Percentiles rank a stretch among this genome's conserved stretches.
Conservation (phyloP, 345 rosid genomes). For the Populus deltoides region DNA sequence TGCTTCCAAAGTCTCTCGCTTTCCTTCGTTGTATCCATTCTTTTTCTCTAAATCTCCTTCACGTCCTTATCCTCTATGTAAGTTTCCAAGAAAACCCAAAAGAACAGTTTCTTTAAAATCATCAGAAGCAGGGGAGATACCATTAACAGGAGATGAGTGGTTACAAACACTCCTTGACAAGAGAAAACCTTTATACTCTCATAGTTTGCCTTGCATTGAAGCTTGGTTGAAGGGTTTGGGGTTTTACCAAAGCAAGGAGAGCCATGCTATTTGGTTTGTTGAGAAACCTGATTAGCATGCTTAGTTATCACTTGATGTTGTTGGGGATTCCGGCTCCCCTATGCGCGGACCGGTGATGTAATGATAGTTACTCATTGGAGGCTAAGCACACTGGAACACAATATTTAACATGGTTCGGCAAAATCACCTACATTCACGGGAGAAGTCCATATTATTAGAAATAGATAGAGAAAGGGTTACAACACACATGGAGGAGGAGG, state of each 20-base stretch:
- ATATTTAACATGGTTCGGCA: too few relatives aligned
- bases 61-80: constrained; percentile 1
- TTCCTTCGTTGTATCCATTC: constrained; percentile 16
- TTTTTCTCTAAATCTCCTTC: constrained; percentile 19
- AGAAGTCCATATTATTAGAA: too few relatives aligned
- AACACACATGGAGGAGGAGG: too few relatives aligned
- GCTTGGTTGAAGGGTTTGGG: constrained; percentile 78
- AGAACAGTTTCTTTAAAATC: constrained; percentile 45
- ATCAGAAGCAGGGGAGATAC: constrained; percentile 55
- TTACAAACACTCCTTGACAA: constrained; percentile 72
- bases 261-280: constrained; percentile 72
- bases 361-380: too few relatives aligned
- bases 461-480: too few relatives aligned
- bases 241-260: constrained; percentile 68
- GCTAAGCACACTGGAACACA: too few relatives aligned
- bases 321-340: too few relatives aligned
- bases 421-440: too few relatives aligned
- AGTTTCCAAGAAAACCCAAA: constrained; percentile 18
- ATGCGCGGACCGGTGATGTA: too few relatives aligned
- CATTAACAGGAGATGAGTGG: constrained; percentile 73
- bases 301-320: constrained; percentile 76
- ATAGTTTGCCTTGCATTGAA: constrained; percentile 89
- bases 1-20: constrained; percentile 18
- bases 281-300: constrained; percentile 90
- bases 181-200: constrained; percentile 79